Percentiles rank a stretch among this genome's conserved stretches.
Evolutionary conservation across 495 filamentous ascomycete species (phyloP).

Genomic region (Lindgomyces ingoldianus): DNA sequence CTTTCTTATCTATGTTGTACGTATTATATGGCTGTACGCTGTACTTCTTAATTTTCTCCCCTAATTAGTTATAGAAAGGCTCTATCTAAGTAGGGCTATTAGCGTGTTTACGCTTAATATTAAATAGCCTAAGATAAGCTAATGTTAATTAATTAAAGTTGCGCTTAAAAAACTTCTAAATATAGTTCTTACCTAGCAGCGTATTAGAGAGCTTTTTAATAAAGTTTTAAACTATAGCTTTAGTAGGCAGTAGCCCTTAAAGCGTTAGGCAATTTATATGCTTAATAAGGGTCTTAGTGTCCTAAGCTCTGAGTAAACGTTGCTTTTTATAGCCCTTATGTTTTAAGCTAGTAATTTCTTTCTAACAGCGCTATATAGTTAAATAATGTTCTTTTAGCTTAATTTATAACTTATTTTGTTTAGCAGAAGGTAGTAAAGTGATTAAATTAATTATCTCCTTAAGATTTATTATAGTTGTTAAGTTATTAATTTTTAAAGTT

Average conservation of each 20-base stretch:
- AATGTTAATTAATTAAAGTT: background rate
- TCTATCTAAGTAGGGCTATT: background rate
- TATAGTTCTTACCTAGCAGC: background rate
- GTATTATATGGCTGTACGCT: conserved; percentile 23
- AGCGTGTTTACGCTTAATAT: background rate
- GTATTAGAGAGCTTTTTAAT: background rate
- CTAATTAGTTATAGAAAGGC: background rate
- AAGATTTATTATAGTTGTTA: background rate
- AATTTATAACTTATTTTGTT: background rate
- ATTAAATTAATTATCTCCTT: background rate
- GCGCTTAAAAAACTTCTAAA: background rate
- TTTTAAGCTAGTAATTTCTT: background rate
- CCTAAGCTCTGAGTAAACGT: background rate
- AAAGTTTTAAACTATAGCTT: background rate
- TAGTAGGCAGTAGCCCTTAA: background rate
- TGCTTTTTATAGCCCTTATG: background rate
- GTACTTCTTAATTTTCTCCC: conserved; percentile 29
- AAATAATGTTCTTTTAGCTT: background rate
- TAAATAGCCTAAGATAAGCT: background rate
- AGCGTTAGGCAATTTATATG: background rate
- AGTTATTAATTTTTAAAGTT: background rate
- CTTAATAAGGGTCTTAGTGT: background rate
- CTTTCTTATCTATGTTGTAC: conserved; percentile 39
- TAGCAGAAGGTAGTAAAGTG: background rate
- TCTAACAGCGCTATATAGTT: background rate